These are phyloP conservation scores for Camelina laxa DNA, from an alignment of 345 rosid genomes.

Conservation along the genomic window DNA sequence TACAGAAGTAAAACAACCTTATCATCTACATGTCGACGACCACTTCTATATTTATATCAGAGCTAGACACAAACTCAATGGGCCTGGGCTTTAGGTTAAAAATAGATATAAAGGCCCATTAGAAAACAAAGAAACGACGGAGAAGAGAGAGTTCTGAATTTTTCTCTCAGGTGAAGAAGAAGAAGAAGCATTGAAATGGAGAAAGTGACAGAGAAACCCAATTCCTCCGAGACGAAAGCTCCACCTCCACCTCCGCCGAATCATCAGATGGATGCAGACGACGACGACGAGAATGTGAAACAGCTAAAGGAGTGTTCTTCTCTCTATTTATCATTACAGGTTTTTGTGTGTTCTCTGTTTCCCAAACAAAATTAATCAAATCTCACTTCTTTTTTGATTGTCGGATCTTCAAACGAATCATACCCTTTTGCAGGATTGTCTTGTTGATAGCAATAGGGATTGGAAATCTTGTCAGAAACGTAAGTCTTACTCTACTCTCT, in stretches of 20 bases:
- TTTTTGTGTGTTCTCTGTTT: constrained; percentile 11
- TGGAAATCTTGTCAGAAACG: constrained; percentile 93
- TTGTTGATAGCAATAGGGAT: constrained; percentile 65
- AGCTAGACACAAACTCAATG: background rate
- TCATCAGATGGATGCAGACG: constrained; percentile 76
- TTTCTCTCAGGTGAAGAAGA: background rate
- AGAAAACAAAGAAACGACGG: background rate
- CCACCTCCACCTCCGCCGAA: constrained; percentile 21
- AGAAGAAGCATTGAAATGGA: constrained; percentile 8
- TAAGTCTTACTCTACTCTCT: constrained; percentile 19
- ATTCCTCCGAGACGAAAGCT: constrained; percentile 17
- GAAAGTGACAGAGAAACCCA: constrained; percentile 29
- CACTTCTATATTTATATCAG: constrained; percentile 1
- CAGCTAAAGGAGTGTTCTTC: constrained; percentile 84
- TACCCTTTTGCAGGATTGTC: constrained; percentile 64
- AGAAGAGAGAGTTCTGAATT: background rate
- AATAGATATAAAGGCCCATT: constrained; percentile 14
- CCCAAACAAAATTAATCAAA: background rate
- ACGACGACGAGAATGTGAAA: constrained; percentile 86
- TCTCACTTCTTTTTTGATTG: background rate
- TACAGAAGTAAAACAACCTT: background rate
- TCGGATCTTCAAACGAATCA: background rate
- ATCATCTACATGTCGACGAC: constrained; percentile 28
- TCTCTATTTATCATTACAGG: constrained; percentile 78
- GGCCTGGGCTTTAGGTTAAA: constrained; percentile 27